Conservation (phyloP, 257 asterid species). For the Nemophila menziesii region DNA sequence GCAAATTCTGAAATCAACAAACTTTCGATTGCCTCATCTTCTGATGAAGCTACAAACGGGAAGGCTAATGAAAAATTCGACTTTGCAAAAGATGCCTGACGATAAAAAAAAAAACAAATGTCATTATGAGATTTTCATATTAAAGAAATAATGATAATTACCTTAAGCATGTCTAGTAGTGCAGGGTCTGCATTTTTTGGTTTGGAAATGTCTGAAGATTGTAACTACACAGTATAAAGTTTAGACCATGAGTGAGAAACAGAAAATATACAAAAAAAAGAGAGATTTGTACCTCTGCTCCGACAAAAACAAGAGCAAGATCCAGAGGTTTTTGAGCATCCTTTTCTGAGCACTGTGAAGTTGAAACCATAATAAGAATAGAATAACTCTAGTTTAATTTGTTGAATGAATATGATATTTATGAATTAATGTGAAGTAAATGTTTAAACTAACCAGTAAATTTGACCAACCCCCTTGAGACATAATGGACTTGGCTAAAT, state of each 20-base stretch:
- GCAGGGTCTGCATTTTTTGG: conserved; percentile 45
- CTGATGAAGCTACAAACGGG: conserved; percentile 65
- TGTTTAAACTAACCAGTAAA: conserved; percentile 40
- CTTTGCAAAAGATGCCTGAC: conserved; percentile 58
- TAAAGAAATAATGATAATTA: conserved; percentile 19
- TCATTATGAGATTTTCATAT: neutral
- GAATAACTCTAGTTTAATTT: neutral
- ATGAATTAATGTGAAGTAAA: neutral
- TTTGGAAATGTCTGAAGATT: conserved; percentile 49
- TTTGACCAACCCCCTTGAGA: conserved; percentile 80
- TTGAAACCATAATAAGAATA: conserved; percentile 10
- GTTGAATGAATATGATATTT: conserved; percentile 5
- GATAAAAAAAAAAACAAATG: conserved; percentile 15
- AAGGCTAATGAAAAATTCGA: conserved; percentile 78
- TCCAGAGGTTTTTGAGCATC: conserved; percentile 43
- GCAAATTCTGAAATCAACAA: conserved; percentile 68
- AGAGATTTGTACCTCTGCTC: conserved; percentile 51
- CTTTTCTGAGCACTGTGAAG: conserved; percentile 56
- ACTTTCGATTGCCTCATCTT: conserved; percentile 51
- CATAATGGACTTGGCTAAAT: conserved; percentile 70
- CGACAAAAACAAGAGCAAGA: conserved; percentile 72
- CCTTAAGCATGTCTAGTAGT: conserved; percentile 76
- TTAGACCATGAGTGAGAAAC: conserved; percentile 6
- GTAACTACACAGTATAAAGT: conserved; percentile 38
- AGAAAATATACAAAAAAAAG: neutral